phyloP scores from a whole-genome alignment of 495 filamentous ascomycete genomes.

The Neurospora tetrasperma region DNA sequence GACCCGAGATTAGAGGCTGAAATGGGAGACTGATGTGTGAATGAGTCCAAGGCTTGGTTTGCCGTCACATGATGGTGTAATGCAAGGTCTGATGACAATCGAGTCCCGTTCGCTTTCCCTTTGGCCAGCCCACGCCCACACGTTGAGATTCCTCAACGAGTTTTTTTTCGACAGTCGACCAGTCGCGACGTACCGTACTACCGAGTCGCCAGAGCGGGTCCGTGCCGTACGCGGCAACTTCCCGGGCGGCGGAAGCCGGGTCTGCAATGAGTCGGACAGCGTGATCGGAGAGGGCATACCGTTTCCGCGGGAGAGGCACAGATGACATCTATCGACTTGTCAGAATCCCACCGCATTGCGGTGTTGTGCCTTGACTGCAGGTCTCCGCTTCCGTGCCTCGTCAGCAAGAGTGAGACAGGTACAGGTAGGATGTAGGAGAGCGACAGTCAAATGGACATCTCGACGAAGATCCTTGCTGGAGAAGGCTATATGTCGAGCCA shows the following conservation, averaged over 20 bases:
- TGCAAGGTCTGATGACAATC: too few species aligned
- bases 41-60: not conserved
- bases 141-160: not conserved
- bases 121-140: conserved; percentile 5
- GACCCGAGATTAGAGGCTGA: not conserved
- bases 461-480: not conserved
- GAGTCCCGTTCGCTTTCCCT: too few species aligned
- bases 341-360: not conserved
- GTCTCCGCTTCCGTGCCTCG: not conserved
- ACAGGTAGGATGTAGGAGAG: not conserved
- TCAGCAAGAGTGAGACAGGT: not conserved
- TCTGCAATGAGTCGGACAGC: not conserved
- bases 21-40: not conserved
- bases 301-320: not conserved
- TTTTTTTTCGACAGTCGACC: not conserved
- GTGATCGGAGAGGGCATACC: not conserved
- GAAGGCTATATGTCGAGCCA: not conserved
- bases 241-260: not conserved
- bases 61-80: too few species aligned
- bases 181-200: not conserved
- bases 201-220: not conserved
- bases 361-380: not conserved
- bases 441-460: too few species aligned
- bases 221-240: not conserved
- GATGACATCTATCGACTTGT: not conserved